A percentile compares a stretch with the other conserved stretches of the same genome.
Evolutionary conservation across 129 eudicot species (phyloP).

Genomic region (Pseudognaphalium luteoalbum): DNA sequence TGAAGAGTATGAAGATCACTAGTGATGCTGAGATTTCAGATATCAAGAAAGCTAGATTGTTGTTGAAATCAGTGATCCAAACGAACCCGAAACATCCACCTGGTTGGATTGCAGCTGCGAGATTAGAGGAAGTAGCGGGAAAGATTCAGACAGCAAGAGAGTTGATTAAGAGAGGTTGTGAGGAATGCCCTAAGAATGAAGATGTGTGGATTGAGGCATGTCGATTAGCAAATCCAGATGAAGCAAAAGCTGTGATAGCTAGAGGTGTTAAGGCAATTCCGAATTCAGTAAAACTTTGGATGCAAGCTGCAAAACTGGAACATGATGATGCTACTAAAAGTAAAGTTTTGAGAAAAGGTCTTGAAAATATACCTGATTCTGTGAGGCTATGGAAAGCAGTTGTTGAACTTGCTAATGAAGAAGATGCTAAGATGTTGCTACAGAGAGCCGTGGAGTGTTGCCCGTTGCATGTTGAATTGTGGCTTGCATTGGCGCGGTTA

Average conservation of each 20-base stretch:
- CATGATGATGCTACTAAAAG: slow-evolving; percentile 72
- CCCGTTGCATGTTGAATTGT: slow-evolving; percentile 85
- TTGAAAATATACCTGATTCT: slow-evolving; percentile 85
- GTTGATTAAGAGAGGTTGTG: slow-evolving; percentile 72
- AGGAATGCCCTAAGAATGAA: slow-evolving; percentile 90
- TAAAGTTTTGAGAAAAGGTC: slow-evolving; percentile 83
- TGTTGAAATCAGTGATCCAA: slow-evolving; percentile 80
- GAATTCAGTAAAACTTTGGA: slow-evolving; percentile 88
- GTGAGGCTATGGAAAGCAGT: slow-evolving; percentile 97
- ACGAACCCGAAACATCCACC: slow-evolving; percentile 91
- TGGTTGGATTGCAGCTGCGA: slow-evolving; percentile 96
- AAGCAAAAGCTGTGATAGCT: slow-evolving; percentile 95
- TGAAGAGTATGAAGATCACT: slow-evolving; percentile 91
- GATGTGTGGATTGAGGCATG: slow-evolving; percentile 97
- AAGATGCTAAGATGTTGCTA: slow-evolving; percentile 73
- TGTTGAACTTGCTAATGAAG: slow-evolving; percentile 89
- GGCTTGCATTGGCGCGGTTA: slow-evolving; percentile 90
- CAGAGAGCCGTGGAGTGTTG: slow-evolving; percentile 93
- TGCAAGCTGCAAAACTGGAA: slow-evolving; percentile 83
- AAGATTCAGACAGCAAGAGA: slow-evolving; percentile 73
- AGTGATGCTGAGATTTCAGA: slow-evolving; percentile 96
- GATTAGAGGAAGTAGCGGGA: slow-evolving; percentile 91
- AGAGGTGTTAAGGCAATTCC: slow-evolving; percentile 85
- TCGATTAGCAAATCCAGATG: slow-evolving; percentile 63
- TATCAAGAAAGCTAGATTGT: slow-evolving; percentile 79